Conservation (phyloP, 2,329 filamentous ascomycete species). For the Fusarium domesticum region DNA sequence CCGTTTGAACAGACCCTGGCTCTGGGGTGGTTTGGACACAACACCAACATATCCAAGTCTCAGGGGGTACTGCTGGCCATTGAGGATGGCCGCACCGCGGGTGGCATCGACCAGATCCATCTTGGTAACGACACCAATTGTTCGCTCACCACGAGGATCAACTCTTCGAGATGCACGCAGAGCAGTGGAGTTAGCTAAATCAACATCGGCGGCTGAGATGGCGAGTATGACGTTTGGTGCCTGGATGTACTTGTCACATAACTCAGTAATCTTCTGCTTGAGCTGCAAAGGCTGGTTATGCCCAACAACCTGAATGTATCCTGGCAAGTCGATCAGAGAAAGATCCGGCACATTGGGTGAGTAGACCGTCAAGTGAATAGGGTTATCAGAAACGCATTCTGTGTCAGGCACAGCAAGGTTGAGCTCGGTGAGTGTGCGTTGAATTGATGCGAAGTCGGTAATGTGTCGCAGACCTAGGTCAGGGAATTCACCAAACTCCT, state of each 20-base stretch:
- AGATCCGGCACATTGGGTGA: conserved; percentile 94
- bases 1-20: conserved; percentile 75
- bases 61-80: conserved; percentile 88
- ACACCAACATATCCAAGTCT: conserved; percentile 96
- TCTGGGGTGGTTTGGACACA: conserved; percentile 73
- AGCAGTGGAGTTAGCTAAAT: conserved; percentile 93
- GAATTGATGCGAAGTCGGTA: conserved; percentile 87
- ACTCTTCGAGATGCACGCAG: conserved; percentile 85
- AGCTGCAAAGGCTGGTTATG: conserved; percentile 86
- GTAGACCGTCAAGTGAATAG: conserved; percentile 92
- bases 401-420: conserved; percentile 88
- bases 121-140: conserved; percentile 98
- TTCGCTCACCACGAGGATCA: conserved; percentile 90
- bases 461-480: conserved; percentile 86
- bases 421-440: conserved; percentile 89
- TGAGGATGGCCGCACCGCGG: conserved; percentile 74
- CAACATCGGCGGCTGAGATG: conserved; percentile 95
- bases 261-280: conserved; percentile 91
- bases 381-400: conserved; percentile 93
- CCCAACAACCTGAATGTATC: conserved; percentile 94
- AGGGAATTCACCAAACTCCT: conserved; percentile 95
- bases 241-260: conserved; percentile 98
- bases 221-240: conserved; percentile 93
- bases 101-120: conserved; percentile 93
- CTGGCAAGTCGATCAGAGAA: conserved; percentile 91